Conservation (phyloP, 768 basidiomycete genomes). For the Trametes maxima region DNA sequence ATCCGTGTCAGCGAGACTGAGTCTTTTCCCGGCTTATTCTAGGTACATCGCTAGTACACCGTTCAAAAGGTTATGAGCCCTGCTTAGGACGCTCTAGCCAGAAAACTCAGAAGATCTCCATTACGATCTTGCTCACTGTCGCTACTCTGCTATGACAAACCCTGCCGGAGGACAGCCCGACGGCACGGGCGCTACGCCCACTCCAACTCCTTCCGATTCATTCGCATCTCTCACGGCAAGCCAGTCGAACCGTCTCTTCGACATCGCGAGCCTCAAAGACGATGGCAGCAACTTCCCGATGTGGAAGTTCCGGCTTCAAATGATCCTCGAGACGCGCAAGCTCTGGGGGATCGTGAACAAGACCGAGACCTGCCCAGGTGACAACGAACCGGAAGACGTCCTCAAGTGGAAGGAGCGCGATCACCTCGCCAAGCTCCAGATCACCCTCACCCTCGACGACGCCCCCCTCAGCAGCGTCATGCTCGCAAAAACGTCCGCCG, state of each 20-base stretch:
- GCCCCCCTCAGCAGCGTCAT: conserved; percentile 28
- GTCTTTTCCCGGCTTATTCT: no score
- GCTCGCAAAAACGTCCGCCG: conserved; percentile 14
- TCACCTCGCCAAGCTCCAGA: conserved; percentile 15
- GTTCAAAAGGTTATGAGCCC: conserved; percentile 10
- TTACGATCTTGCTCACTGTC: background rate
- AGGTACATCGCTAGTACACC: no score
- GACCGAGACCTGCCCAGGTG: background rate
- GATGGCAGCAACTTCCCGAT: background rate
- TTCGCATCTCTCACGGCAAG: no score
- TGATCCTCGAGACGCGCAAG: background rate
- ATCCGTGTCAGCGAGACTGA: background rate
- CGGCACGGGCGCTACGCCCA: background rate
- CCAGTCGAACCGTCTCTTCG: background rate
- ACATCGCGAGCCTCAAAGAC: conserved; percentile 1
- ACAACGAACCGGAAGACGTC: background rate
- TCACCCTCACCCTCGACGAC: conserved; percentile 31
- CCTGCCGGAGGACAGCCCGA: background rate
- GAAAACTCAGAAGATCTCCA: background rate
- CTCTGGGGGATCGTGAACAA: background rate
- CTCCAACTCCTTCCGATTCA: background rate
- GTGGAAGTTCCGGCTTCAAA: conserved; percentile 1
- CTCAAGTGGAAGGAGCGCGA: conserved; percentile 17
- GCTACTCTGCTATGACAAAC: background rate
- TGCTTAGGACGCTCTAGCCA: background rate